These are phyloP conservation scores for Penicillium occitanis DNA, from an alignment of 2,329 filamentous ascomycete species.

Conservation along the genomic window DNA sequence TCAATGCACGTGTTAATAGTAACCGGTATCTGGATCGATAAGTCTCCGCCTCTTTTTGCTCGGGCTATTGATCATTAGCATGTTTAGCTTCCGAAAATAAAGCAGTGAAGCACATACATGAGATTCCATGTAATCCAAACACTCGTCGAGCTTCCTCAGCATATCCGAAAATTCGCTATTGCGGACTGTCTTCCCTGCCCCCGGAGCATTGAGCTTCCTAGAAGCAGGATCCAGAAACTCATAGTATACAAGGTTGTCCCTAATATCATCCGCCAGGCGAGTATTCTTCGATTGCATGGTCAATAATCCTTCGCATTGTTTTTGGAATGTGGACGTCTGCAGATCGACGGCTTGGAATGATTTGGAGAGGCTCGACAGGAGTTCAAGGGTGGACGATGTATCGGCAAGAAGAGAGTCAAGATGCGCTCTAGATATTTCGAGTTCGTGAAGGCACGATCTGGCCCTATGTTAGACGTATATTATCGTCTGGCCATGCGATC, in stretches of 20 bases:
- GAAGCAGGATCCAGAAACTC: constrained; percentile 89
- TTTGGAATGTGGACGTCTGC: constrained; percentile 90
- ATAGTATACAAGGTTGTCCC: constrained; percentile 91
- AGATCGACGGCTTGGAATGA: constrained; percentile 85
- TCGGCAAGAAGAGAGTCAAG: constrained; percentile 75
- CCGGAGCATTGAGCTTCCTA: constrained; percentile 84
- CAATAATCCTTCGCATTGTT: constrained; percentile 85
- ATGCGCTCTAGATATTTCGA: constrained; percentile 76
- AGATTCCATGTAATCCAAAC: constrained; percentile 85
- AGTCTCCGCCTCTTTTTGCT: constrained; percentile 81
- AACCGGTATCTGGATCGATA: constrained; percentile 87
- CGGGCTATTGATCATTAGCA: constrained; percentile 54
- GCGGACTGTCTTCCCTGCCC: constrained; percentile 80
- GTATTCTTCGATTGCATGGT: constrained; percentile 77
- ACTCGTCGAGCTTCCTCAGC: constrained; percentile 81
- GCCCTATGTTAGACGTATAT: constrained; percentile 5
- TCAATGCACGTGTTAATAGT: constrained; percentile 68
- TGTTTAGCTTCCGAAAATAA: not conserved
- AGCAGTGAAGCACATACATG: constrained; percentile 61
- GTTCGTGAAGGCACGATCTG: constrained; percentile 76
- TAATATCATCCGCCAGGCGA: constrained; percentile 77
- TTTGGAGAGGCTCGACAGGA: constrained; percentile 75
- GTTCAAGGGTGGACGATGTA: constrained; percentile 70
- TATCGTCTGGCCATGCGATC: not conserved
- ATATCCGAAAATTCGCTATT: constrained; percentile 85